Evolutionary conservation across 768 basidiomycete species (phyloP).

Genomic region (Fistulinella prunicolor): DNA sequence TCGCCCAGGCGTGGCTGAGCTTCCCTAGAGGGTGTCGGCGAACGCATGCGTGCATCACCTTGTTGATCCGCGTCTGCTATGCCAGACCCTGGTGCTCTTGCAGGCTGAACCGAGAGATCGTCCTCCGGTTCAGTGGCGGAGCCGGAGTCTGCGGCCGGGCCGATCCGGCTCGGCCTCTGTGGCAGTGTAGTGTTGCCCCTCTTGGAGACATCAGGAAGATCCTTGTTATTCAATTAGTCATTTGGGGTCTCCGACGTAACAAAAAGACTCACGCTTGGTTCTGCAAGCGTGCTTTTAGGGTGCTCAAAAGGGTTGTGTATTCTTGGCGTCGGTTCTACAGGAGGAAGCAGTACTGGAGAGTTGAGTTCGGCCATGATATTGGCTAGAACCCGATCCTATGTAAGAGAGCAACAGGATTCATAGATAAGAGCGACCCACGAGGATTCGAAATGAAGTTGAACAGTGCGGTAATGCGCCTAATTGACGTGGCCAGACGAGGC

Average conservation of each 20-base stretch:
- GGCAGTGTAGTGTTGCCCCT: slow-evolving; percentile 1
- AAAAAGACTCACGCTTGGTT: slow-evolving; percentile 21
- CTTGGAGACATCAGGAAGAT: slow-evolving; percentile 6
- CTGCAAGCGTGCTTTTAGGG: slow-evolving; percentile 4
- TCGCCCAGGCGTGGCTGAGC: slow-evolving; percentile 7
- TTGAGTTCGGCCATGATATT: slow-evolving; percentile 46
- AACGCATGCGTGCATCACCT: slow-evolving; percentile 16
- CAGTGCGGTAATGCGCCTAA: slow-evolving; percentile 69
- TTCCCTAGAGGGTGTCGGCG: slow-evolving; percentile 20
- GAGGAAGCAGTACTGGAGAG: slow-evolving; percentile 40
- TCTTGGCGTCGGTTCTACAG: slow-evolving; percentile 14
- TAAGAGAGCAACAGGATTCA: slow-evolving; percentile 4
- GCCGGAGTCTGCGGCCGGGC: slow-evolving; percentile 13
- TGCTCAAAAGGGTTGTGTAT: slow-evolving; percentile 7
- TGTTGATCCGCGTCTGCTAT: slow-evolving; percentile 10
- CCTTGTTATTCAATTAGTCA: slow-evolving; percentile 17
- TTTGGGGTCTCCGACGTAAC: slow-evolving; percentile 1
- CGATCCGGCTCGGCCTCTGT: slow-evolving; percentile 11
- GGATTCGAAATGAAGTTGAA: slow-evolving; percentile 64
- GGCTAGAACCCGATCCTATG: slow-evolving; percentile 39
- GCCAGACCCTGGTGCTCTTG: background rate
- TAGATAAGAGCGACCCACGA: slow-evolving; percentile 46
- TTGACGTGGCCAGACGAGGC: slow-evolving; percentile 62
- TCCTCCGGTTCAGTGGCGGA: slow-evolving; percentile 33
- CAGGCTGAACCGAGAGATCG: slow-evolving; percentile 3